Base-by-base conservation (phyloP, 148 eudicot genomes). In the Oxyria digyna region DNA sequence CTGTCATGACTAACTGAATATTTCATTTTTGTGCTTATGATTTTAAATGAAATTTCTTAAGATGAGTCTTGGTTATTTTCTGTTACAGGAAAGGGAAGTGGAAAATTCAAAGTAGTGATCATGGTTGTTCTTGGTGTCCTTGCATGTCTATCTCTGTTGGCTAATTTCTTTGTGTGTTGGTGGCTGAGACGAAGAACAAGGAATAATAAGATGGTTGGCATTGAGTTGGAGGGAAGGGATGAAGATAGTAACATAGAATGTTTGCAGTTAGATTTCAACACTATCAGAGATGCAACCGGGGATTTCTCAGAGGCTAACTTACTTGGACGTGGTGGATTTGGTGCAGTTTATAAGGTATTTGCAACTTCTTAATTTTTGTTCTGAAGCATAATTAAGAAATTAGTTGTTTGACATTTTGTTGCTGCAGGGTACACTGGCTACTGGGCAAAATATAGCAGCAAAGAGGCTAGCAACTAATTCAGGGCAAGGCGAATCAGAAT, bases 281-380 rank as follows among this genome's bases (percentile, higher is more conserved):
- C 15, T 74, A 74, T 35, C 72, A 71, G 73, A 63, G 67, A 15
- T 3, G 87, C 91, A 17, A 86, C 91, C 35, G 21, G 73, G 20
- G 57, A 82, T 46, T 86, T 86, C 66, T 77, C 82, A 0, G 79
- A 78, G 41, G 70, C 63, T 0, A 80, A 82, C 52, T 72, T 52
- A 74, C 72, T 84, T 26, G 91, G 91, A 6, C 72, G 79, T 70
- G 91, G 87, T 42, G 87, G 91, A 71, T 86, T 86, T 62, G 87
- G 91, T 14, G 62, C 72, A 12, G 90, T 85, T 33, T 88, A 80
- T 62, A 83, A 78, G 62, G 62, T 55, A 26, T 12, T 20, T 55
- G 62, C 4, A 4, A 26, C 24, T 49, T 26, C n/a, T 55, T 5
- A 26, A 0, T 55, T 11, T 24, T 18, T 18, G 18, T 55, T 55